These are phyloP conservation scores for Lachancea fermentati DNA, from an alignment of 805 yeast genomes.

Conservation along the genomic window DNA sequence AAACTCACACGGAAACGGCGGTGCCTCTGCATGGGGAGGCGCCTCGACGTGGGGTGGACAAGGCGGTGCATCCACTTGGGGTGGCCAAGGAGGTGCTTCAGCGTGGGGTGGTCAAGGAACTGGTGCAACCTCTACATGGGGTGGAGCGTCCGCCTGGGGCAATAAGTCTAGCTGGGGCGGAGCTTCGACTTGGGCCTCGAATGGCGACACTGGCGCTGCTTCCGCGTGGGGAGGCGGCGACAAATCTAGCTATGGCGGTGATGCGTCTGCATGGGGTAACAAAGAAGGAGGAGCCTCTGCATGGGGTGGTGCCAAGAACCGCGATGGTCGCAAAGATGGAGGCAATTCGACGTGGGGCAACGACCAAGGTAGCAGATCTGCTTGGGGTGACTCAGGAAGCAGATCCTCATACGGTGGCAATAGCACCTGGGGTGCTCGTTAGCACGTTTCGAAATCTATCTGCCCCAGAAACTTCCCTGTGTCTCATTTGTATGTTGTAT, in stretches of 20 bases:
- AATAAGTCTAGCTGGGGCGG: conserved; percentile 40
- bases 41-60: conserved; percentile 38
- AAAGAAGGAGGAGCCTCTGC: conserved; percentile 39
- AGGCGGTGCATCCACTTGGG: conserved; percentile 37
- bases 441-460: background rate
- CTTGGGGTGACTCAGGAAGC: conserved; percentile 35
- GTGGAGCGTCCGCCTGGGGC: conserved; percentile 37
- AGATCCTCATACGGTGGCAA: conserved; percentile 25
- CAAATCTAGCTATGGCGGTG: conserved; percentile 35
- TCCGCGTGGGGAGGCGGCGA: conserved; percentile 43
- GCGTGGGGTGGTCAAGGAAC: conserved; percentile 38
- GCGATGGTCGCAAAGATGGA: conserved; percentile 5
- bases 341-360: conserved; percentile 37
- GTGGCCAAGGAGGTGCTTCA: conserved; percentile 35
- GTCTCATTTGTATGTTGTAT: too few relatives aligned
- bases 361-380: conserved; percentile 30
- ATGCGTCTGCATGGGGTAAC: conserved; percentile 39
- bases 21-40: conserved; percentile 31
- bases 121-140: conserved; percentile 35
- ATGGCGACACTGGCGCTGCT: conserved; percentile 36
- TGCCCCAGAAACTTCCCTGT: background rate
- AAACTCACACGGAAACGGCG: conserved; percentile 31
- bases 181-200: conserved; percentile 42
- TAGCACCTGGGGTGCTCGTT: conserved; percentile 32
- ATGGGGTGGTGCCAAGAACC: conserved; percentile 31